These are phyloP conservation scores for Davidsoniella australis DNA, from an alignment of 2,329 filamentous ascomycete species.

Conservation along the genomic window DNA sequence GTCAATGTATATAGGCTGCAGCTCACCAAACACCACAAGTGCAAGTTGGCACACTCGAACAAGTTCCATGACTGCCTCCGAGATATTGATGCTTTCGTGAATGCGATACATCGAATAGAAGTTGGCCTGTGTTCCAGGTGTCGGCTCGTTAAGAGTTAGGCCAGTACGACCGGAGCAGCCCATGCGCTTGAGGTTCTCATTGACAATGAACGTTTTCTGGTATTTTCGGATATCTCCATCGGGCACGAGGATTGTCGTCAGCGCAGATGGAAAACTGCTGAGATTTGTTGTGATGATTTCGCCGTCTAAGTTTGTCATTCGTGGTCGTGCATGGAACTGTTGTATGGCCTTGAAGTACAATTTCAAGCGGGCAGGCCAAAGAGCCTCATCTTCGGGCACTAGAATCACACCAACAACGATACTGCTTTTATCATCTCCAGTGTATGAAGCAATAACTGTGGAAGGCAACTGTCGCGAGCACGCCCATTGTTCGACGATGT, in stretches of 20 bases:
- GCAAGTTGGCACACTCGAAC: constrained; percentile 85
- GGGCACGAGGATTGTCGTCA: constrained; percentile 82
- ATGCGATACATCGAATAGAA: constrained; percentile 83
- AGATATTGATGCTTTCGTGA: constrained; percentile 64
- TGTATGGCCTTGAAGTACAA: constrained; percentile 76
- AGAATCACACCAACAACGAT: constrained; percentile 68
- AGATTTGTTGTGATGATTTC: constrained; percentile 89
- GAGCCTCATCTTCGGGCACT: constrained; percentile 60
- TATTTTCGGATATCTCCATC: constrained; percentile 71
- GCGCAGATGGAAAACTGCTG: constrained; percentile 74
- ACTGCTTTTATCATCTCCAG: constrained; percentile 63
- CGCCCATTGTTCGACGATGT: constrained; percentile 94
- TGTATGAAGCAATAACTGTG: constrained; percentile 83
- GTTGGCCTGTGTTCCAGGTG: constrained; percentile 69
- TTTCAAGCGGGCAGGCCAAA: constrained; percentile 64
- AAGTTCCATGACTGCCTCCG: constrained; percentile 67
- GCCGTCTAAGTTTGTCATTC: constrained; percentile 58
- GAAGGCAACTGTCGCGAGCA: constrained; percentile 83
- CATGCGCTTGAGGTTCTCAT: constrained; percentile 81
- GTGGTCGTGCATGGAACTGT: constrained; percentile 68
- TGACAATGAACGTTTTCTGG: constrained; percentile 74
- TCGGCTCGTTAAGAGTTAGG: constrained; percentile 62
- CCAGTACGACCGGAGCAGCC: constrained; percentile 83
- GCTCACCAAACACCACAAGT: constrained; percentile 69
- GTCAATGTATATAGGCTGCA: constrained; percentile 79